Evolutionary conservation across 192 early-diverging fungal genomes (phyloP).

Genomic region (Dimargaris cristalligena): DNA sequence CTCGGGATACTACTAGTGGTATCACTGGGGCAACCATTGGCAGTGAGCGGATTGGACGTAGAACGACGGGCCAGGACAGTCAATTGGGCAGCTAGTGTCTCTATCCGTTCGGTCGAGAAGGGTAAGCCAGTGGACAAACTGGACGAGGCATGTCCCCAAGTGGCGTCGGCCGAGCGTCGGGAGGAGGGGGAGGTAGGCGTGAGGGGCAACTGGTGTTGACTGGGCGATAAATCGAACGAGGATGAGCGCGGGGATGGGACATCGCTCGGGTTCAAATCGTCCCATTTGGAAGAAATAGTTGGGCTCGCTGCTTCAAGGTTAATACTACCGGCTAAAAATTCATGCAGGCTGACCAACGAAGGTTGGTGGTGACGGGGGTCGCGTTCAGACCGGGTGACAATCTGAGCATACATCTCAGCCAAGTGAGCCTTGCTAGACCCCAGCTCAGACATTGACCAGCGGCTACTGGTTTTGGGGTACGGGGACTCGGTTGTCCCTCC

Average conservation of each 20-base stretch:
- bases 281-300: neutral
- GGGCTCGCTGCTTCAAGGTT: neutral
- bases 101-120: neutral
- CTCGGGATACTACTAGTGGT: neutral
- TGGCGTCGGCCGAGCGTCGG: constrained; percentile 3
- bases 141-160: constrained; percentile 8
- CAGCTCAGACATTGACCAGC: neutral
- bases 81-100: neutral
- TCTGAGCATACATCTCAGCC: neutral
- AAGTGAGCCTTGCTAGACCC: neutral
- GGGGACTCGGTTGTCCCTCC: no score
- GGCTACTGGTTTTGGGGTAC: no score
- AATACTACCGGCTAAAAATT: neutral
- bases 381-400: neutral
- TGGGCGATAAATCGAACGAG: neutral
- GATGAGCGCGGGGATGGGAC: neutral
- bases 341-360: neutral
- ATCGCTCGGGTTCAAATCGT: neutral
- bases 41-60: no score
- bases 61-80: neutral
- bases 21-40: neutral
- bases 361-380: neutral
- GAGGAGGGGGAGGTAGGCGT: neutral
- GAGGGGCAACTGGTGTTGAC: neutral
- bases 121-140: constrained; percentile 1